Conservation (phyloP, 768 basidiomycete genomes). For the Tylopilus vinaceipallidus region DNA sequence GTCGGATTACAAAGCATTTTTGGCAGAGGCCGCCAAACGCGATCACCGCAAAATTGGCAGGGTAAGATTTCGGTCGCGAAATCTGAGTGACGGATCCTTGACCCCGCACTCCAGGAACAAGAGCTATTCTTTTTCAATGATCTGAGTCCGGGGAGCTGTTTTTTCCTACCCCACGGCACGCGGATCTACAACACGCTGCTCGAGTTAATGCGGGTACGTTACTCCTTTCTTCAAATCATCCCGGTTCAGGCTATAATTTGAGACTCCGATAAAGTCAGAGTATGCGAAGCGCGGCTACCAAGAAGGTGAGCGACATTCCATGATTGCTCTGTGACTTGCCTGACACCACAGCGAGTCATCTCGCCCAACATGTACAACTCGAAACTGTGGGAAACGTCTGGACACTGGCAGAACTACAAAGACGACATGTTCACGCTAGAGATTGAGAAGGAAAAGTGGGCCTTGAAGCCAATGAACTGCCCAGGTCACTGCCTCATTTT, state of each 20-base stretch:
- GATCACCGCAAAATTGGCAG: conserved; percentile 97
- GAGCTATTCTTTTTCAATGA: conserved; percentile 99
- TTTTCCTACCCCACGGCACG: conserved; percentile 97
- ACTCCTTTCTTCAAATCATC: background rate
- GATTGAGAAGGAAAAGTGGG: conserved; percentile 95
- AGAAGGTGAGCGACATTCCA: conserved; percentile 74
- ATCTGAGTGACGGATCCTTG: background rate
- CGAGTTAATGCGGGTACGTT: conserved; percentile 82
- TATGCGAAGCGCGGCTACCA: conserved; percentile 96
- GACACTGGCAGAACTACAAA: conserved; percentile 97
- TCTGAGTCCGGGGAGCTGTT: conserved; percentile 89
- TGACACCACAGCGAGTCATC: conserved; percentile 59
- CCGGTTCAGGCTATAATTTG: background rate
- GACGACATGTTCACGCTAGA: conserved; percentile 97
- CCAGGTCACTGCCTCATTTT: conserved; percentile 97
- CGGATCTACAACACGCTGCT: conserved; percentile 93
- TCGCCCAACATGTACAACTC: conserved; percentile 97
- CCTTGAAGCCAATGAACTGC: conserved; percentile 98
- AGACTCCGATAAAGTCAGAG: conserved; percentile 54
- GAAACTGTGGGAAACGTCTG: conserved; percentile 97
- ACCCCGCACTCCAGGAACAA: conserved; percentile 61
- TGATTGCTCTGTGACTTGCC: background rate
- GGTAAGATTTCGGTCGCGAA: conserved; percentile 33
- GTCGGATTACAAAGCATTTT: conserved; percentile 90
- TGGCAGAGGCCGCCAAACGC: conserved; percentile 96